Percentiles rank a stretch among this genome's conserved stretches.
Conservation (phyloP, 176 grass and related monocot genomes). For the Phyllostachys edulis region DNA sequence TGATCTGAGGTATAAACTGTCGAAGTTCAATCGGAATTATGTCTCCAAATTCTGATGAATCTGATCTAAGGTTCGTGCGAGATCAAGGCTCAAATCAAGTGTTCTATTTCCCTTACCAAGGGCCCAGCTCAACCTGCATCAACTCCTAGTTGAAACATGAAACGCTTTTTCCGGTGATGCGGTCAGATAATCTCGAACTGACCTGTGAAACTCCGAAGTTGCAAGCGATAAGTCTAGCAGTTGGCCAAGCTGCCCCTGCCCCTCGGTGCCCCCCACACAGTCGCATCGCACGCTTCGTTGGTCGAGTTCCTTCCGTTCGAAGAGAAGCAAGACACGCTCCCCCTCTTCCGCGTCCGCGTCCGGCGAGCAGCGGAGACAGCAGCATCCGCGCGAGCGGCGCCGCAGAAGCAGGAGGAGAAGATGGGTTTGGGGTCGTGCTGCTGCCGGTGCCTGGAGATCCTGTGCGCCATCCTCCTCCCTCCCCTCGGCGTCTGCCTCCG, state of each 20-base stretch:
- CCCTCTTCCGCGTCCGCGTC: not conserved
- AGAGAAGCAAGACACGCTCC: not conserved
- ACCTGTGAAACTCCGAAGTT: not conserved
- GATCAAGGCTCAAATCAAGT: too few relatives aligned
- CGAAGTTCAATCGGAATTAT: not conserved
- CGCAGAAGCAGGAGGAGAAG: not conserved
- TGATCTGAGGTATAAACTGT: too few relatives aligned
- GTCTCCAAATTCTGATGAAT: not conserved
- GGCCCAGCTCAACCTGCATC: too few relatives aligned
- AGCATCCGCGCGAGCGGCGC: not conserved
- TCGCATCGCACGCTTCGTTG: not conserved
- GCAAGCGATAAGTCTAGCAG: too few relatives aligned
- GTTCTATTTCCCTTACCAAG: too few relatives aligned
- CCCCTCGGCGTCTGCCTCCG: slow-evolving; percentile 80
- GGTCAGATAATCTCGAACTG: not conserved
- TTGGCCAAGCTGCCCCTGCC: too few relatives aligned
- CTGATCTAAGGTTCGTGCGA: too few relatives aligned
- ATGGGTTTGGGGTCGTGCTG: slow-evolving; percentile 62
- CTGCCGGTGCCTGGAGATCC: slow-evolving; percentile 73
- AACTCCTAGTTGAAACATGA: too few relatives aligned
- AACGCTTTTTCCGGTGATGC: too few relatives aligned
- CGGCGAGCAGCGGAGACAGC: not conserved
- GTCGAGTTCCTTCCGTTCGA: not conserved
- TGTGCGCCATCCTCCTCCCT: slow-evolving; percentile 75
- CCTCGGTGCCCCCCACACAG: too few relatives aligned